Evolutionary conservation across 306 rosid genomes (phyloP), one percentile per base, ranked within the genome.

Genomic region (Crataegus laevigata): DNA sequence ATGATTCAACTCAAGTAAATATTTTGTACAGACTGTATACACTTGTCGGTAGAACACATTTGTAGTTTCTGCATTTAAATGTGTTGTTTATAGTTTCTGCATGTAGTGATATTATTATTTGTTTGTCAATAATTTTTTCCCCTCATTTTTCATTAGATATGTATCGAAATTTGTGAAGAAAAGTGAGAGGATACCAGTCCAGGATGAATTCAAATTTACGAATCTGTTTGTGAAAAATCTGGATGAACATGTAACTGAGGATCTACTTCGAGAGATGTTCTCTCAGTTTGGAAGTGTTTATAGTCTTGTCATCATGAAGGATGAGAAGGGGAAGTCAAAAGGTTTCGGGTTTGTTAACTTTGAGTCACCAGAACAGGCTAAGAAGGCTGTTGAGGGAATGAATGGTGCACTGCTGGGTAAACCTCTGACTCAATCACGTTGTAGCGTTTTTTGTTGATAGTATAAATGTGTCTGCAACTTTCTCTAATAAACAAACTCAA

Each of bases 321-420:
- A 77, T 58, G 59, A 69, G 58, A 14, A 47, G 21, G 63, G 80
- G 24, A 77, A 68, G n/a, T 77, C 80, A 25, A 77, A 57, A 45
- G 75, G 80, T 61, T 68, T 77, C n/a, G 80, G 80, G 42, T 77
- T 77, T 70, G 80, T 69, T 3, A 68, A 77, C 3, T 68, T 68
- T 43, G 75, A 25, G 32, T 57, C 61, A 8, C 69, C 29, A 26
- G 69, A 68, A 68, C 68, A 42, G 69, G 80, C 80, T 29, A 77
- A 38, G 68, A 58, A 58, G 45, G 80, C 80, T 30, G 24, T 51
- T 42, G 69, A 58, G 45, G 30, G 12, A 29, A 26, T 77, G 80
- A 68, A 68, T 19, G 75, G 69, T 59, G 50, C 61, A 19, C 45
- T 15, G 59, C 45, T 68, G 62, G 69, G 80, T 68, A 77, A 69